phyloP scores from a whole-genome alignment of 1,284 basidiomycete genomes.

The Cryptococcus amylolentus region DNA sequence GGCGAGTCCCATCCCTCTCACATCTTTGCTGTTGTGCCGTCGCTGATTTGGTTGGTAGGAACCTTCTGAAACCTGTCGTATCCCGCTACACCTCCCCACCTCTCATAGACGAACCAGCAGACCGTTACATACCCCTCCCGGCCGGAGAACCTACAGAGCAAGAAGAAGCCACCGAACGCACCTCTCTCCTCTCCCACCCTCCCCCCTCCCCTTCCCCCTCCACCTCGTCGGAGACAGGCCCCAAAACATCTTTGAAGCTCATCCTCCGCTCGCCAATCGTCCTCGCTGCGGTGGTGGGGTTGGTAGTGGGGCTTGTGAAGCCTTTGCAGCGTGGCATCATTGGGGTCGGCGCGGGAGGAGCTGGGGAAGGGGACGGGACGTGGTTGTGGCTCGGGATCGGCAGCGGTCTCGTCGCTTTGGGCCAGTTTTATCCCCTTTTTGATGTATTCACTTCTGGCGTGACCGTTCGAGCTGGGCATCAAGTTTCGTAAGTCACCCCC shows the following conservation, averaged over 20 bases:
- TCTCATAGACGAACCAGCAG: too few relatives aligned
- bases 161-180: conserved; percentile 27
- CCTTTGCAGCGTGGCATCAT: conserved; percentile 28
- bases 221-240: neutral
- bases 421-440: conserved; percentile 31
- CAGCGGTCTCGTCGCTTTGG: conserved; percentile 26
- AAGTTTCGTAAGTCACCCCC: conserved; percentile 4
- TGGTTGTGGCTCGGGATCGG: conserved; percentile 34
- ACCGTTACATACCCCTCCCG: neutral
- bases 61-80: neutral
- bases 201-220: neutral
- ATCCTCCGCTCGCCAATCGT: conserved; percentile 7
- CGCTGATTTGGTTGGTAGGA: neutral
- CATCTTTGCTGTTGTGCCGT: conserved; percentile 7
- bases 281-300: conserved; percentile 29
- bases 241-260: neutral
- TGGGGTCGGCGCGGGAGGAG: conserved; percentile 13
- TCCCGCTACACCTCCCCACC: neutral
- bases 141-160: conserved; percentile 7
- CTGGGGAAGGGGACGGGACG: neutral
- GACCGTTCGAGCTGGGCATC: conserved; percentile 26
- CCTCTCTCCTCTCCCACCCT: conserved; percentile 24
- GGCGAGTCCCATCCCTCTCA: conserved; percentile 17
- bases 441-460: conserved; percentile 38
- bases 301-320: conserved; percentile 38